Evolutionary conservation across 352 stramenopile species (phyloP).

Genomic region (Globisporangium nodosum): DNA sequence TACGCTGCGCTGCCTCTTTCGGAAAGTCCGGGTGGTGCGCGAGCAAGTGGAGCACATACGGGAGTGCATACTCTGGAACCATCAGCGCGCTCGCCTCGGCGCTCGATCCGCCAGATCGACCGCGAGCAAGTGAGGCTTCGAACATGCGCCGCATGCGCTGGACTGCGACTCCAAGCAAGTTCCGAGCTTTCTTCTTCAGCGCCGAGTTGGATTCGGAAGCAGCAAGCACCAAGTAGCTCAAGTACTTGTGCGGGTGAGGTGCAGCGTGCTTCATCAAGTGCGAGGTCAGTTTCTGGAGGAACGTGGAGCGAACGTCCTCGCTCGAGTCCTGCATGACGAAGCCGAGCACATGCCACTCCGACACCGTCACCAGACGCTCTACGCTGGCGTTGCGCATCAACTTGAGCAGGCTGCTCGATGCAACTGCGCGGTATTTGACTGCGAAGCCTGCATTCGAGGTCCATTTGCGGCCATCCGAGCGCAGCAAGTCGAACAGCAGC

Average conservation of each 20-base stretch:
- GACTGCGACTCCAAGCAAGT: conserved; percentile 45
- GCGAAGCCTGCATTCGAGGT: conserved; percentile 28
- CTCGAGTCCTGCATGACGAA: conserved; percentile 71
- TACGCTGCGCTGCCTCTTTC: conserved; percentile 26
- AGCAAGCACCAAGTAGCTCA: conserved; percentile 68
- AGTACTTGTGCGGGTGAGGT: conserved; percentile 72
- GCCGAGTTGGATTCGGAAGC: conserved; percentile 39
- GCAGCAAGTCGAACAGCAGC: conserved; percentile 57
- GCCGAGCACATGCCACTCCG: conserved; percentile 76
- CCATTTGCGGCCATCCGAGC: conserved; percentile 48
- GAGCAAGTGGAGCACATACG: conserved; percentile 81
- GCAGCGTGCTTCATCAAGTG: conserved; percentile 62
- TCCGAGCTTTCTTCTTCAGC: conserved; percentile 54
- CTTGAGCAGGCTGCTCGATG: conserved; percentile 56
- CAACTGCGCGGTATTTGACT: conserved; percentile 40
- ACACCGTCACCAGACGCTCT: conserved; percentile 40
- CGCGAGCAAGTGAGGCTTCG: conserved; percentile 34
- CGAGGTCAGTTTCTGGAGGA: conserved; percentile 71
- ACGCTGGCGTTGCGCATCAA: conserved; percentile 49
- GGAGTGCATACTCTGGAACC: conserved; percentile 77
- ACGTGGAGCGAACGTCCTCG: conserved; percentile 60
- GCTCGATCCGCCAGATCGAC: conserved; percentile 1
- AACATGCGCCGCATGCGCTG: conserved; percentile 78
- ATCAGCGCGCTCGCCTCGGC: conserved; percentile 41
- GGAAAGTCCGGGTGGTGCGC: conserved; percentile 72